Percentiles rank a stretch among this genome's conserved stretches.
Conservation (phyloP, 352 stramenopile species). For the Phytophthora litchii region DNA sequence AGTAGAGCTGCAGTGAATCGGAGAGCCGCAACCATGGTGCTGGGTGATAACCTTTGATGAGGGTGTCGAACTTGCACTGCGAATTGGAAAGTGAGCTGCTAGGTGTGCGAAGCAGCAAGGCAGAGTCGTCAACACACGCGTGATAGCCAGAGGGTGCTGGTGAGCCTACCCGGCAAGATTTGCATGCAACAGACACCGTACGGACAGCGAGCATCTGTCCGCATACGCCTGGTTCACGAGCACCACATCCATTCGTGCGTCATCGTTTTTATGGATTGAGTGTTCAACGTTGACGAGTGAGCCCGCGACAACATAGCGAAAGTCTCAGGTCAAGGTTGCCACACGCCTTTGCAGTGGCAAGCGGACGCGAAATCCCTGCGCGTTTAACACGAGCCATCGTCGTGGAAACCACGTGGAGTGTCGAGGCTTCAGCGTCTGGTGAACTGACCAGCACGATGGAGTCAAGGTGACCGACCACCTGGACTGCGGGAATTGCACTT, state of each 20-base stretch:
- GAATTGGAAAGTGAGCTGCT: conserved; percentile 32
- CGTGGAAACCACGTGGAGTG: conserved; percentile 10
- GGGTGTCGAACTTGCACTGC: conserved; percentile 5
- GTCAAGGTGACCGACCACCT: neutral
- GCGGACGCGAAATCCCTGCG: conserved; percentile 10
- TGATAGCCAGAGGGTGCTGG: conserved; percentile 10
- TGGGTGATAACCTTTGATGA: neutral
- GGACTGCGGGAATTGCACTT: conserved; percentile 3
- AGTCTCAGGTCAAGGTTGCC: neutral
- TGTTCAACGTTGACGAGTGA: conserved; percentile 3
- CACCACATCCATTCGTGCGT: conserved; percentile 23
- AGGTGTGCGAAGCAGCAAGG: conserved; percentile 6
- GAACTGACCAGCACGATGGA: conserved; percentile 16
- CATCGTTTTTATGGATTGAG: conserved; percentile 25
- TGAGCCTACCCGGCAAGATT: conserved; percentile 9
- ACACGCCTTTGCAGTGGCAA: conserved; percentile 21
- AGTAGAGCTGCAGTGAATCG: conserved; percentile 17
- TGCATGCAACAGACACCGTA: conserved; percentile 16
- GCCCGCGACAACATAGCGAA: neutral
- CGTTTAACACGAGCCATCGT: conserved; percentile 22
- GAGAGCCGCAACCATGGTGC: conserved; percentile 22
- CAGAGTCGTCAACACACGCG: conserved; percentile 12
- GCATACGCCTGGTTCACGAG: conserved; percentile 24
- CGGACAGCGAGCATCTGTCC: conserved; percentile 23
- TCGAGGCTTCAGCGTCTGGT: conserved; percentile 20